Base-by-base conservation (phyloP, 768 basidiomycete species). In the Russula brevipes region DNA sequence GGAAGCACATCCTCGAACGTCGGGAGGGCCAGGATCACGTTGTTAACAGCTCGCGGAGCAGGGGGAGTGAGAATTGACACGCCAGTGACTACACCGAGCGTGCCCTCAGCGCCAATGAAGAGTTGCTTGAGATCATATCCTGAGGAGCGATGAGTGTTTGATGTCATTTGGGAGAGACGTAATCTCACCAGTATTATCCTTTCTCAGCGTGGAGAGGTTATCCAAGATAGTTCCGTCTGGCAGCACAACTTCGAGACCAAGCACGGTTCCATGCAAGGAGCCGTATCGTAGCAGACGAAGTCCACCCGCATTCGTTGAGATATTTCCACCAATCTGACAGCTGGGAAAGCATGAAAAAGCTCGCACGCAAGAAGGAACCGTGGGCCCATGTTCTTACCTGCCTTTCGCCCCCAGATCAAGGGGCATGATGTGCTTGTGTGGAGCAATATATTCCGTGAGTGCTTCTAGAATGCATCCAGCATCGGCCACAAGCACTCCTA, bases 41-140 rank as follows among this genome's bases (percentile, higher is more conserved):
- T 96, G 73, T 91, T 95, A 56, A 89, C 86, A 5, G 94, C 87
- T 70, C 86, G 84, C 16, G 87, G 86, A 65, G 88, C 81, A 52
- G 91, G 79, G 0, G 97, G 91, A 24, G 95, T 91, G 64, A 98
- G 81, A 71, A 99, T 95, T 4, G 95, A 97, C 44, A 98, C 90
- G 30, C 84, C 97, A 11, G 97, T 99, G 63, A 99, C 86, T 59
- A 99, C 80, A 50, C 97, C 97, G 30, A 99, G 86, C 0, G 96
- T 98, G 56, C 97, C 97, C 73, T 99, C 97, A 6, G 91, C 87
- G 12, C 97, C 97, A 68, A 99, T 97, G 76, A 98, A 99, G 17
- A 99, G 82, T 71, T 99, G 97, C 75, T 99, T 98, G 51, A 99
- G 80, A 74, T 99, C 97, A 72, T 97, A 98, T 12, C 97, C 96